Percentiles rank a stretch among this genome's conserved stretches.
Conservation (phyloP, 345 rosid species). For the Gossypium rotundifolium region DNA sequence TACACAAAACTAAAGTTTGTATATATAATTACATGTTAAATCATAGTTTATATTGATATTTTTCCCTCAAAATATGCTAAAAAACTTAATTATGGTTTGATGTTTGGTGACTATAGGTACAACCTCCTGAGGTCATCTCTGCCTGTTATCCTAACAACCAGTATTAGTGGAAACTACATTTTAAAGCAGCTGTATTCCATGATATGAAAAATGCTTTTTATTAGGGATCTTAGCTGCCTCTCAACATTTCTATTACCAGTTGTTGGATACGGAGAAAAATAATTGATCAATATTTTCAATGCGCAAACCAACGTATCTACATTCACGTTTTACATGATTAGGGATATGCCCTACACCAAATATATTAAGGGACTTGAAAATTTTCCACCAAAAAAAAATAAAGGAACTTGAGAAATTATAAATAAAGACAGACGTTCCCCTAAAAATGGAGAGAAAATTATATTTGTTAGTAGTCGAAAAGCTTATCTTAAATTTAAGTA, state of each 20-base stretch:
- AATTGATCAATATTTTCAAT: conserved; percentile 10
- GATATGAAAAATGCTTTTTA: background rate
- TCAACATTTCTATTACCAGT: background rate
- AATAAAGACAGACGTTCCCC: background rate
- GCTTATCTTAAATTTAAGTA: too few species aligned
- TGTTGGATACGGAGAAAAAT: too few species aligned
- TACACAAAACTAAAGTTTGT: too few species aligned
- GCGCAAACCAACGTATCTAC: conserved; percentile 4
- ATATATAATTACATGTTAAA: too few species aligned
- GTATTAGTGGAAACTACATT: conserved; percentile 2
- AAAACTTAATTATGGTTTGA: background rate
- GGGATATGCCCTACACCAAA: conserved; percentile 3
- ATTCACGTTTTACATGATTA: conserved; percentile 7
- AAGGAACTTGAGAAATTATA: background rate
- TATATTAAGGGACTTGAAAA: background rate
- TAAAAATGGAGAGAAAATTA: background rate
- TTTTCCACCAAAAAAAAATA: too few species aligned
- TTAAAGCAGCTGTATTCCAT: conserved; percentile 12
- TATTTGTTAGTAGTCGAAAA: too few species aligned
- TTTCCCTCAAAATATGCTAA: background rate
- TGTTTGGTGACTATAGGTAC: conserved; percentile 1
- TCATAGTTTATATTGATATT: too few species aligned
- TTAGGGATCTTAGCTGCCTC: background rate
- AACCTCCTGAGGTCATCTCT: background rate
- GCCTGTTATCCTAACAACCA: background rate